These are phyloP conservation scores for Cymbopogon flexuosus DNA, from an alignment of 202 grass and related monocot species.

Conservation along the genomic window DNA sequence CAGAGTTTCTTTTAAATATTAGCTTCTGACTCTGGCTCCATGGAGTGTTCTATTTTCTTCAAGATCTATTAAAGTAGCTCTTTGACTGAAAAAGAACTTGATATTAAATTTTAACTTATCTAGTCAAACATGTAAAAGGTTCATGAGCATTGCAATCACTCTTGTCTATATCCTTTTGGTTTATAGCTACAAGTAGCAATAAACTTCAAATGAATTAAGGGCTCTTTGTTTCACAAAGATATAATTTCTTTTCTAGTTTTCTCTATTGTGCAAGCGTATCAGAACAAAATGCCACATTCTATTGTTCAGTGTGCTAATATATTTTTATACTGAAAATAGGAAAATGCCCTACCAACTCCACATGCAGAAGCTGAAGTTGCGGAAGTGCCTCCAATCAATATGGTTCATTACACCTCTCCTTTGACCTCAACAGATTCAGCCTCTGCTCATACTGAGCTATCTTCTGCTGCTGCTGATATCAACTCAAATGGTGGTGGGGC, in stretches of 20 bases:
- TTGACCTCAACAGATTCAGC: conserved; percentile 46
- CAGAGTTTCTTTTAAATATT: conserved; percentile 1
- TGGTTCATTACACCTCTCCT: conserved; percentile 46
- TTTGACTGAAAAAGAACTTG: not conserved
- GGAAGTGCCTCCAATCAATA: conserved; percentile 39
- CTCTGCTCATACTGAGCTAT: conserved; percentile 65
- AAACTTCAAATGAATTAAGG: not conserved
- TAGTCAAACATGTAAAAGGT: not conserved
- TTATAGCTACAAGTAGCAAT: not conserved
- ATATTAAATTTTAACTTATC: not conserved
- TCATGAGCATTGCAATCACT: not conserved
- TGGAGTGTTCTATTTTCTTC: not conserved
- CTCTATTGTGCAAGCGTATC: conserved; percentile 12
- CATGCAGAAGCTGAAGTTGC: conserved; percentile 37
- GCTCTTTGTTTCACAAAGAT: conserved; percentile 1
- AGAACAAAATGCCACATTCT: not conserved
- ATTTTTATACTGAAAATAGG: conserved; percentile 45
- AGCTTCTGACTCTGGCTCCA: not conserved
- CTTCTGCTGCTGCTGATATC: conserved; percentile 48
- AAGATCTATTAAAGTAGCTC: not conserved
- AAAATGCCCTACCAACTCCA: conserved; percentile 41
- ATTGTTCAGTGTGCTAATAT: conserved; percentile 21
- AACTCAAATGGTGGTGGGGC: conserved; percentile 43
- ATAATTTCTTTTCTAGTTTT: not conserved
- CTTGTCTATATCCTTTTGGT: not conserved